Evolutionary conservation across 768 basidiomycete species (phyloP), one percentile per base, ranked within the genome.

Genomic region (Calocera cornea): DNA sequence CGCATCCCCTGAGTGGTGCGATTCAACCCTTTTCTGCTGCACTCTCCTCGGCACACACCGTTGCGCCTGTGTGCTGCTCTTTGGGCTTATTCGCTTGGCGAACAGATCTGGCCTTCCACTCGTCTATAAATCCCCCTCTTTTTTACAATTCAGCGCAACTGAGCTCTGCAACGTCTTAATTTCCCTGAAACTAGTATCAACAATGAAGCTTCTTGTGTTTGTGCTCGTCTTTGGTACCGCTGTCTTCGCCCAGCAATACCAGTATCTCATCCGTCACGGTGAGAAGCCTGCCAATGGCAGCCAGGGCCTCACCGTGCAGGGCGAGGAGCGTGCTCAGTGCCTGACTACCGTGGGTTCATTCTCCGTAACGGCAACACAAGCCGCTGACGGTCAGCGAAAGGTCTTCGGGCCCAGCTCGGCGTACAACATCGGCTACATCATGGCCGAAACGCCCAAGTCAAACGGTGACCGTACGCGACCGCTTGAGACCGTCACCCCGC

Each of bases 241-340:
- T 27, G 54, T 27, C 54, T 60, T 60, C 27, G 54, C 54, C 16
- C 54, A 60, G 54, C 24, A 27, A 10, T 60, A 60, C 31, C 54
- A 60, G 31, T 69, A 65, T 36, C 67, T 69, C 34, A 69, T 69
- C 54, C 69, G 69, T 19, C 69, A 69, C 34, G 69, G 69, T 27
- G 69, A 69, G 64, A 69, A 69, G 36, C 69, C 69, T 34, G 29
- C 67, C 22, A 54, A 68, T 41, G 69, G 64, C 67, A 49, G 67
- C 12, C 60, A 69, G 24, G 69, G 69, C 22, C 67, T 69, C 8
- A 17, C 54, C 12, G 41, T 60, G 17, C 40, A 64, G 24, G 69
- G 69, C 40, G 67, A 69, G 49, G 69, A 68, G 34, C 54, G 69
- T 27, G 69, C 69, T 19, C 68, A 69, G 29, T 68, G 67, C 50